These are phyloP conservation scores for Hansfordia pulvinata DNA, from an alignment of 2,329 filamentous ascomycete species.

Conservation along the genomic window DNA sequence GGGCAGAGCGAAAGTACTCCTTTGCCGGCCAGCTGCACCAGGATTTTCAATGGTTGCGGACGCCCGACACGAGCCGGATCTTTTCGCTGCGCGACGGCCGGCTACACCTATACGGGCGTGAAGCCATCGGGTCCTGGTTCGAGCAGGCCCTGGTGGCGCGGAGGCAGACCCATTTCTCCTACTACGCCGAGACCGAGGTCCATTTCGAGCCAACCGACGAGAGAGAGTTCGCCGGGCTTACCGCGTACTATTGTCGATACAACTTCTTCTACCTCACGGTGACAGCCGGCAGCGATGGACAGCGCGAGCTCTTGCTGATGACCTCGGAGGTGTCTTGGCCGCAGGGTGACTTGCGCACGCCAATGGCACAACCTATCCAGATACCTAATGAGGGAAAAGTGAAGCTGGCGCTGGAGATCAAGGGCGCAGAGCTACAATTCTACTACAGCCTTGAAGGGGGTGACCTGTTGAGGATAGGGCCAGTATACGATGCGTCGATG, in stretches of 20 bases:
- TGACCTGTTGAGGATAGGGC: slow-evolving; percentile 33
- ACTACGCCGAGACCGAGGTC: slow-evolving; percentile 42
- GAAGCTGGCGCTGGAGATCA: slow-evolving; percentile 32
- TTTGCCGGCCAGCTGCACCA: slow-evolving; percentile 30
- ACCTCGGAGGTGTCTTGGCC: slow-evolving; percentile 43
- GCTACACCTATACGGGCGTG: slow-evolving; percentile 34
- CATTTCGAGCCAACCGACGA: slow-evolving; percentile 42
- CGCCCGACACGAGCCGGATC: slow-evolving; percentile 39
- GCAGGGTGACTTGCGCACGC: slow-evolving; percentile 28
- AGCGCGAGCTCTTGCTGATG: slow-evolving; percentile 43
- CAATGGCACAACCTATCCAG: slow-evolving; percentile 25
- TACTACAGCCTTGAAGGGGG: slow-evolving; percentile 35
- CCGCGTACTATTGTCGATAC: slow-evolving; percentile 48
- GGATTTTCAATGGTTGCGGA: slow-evolving; percentile 45
- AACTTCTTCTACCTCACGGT: slow-evolving; percentile 53
- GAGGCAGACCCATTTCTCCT: slow-evolving; percentile 44
- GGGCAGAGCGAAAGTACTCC: slow-evolving; percentile 31
- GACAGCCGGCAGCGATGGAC: slow-evolving; percentile 38
- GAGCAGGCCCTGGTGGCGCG: slow-evolving; percentile 42
- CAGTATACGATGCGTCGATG: slow-evolving; percentile 43
- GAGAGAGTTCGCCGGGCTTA: slow-evolving; percentile 45
- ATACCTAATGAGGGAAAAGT: slow-evolving; percentile 43
- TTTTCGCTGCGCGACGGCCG: slow-evolving; percentile 24
- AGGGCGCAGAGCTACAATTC: slow-evolving; percentile 40
- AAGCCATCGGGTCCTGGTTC: slow-evolving; percentile 43